Conservation (phyloP, 176 grass and related monocot species). For the Eremochloa ophiuroides region DNA sequence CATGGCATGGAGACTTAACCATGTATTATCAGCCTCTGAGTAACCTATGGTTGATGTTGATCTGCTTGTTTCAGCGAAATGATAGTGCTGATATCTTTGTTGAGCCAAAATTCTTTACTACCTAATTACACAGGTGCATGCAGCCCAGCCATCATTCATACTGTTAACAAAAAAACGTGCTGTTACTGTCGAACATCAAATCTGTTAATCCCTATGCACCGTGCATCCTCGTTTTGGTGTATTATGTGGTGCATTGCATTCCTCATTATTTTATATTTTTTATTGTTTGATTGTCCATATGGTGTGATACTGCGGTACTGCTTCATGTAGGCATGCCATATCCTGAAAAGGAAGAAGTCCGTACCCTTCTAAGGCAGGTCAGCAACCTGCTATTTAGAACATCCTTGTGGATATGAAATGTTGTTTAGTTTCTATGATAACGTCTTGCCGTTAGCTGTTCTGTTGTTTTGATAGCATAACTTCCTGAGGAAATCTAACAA, state of each 20-base stretch:
- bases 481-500: slow-evolving; percentile 22
- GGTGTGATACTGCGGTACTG: slow-evolving; percentile 42
- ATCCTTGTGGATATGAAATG: slow-evolving; percentile 16
- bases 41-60: slow-evolving; percentile 18
- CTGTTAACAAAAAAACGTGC: neutral
- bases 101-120: neutral
- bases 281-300: slow-evolving; percentile 32
- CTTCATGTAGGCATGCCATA: slow-evolving; percentile 86
- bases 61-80: slow-evolving; percentile 6
- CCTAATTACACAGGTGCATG: neutral
- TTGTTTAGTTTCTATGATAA: slow-evolving; percentile 27
- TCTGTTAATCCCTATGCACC: neutral
- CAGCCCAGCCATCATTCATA: neutral
- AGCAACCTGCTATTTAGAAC: slow-evolving; percentile 29
- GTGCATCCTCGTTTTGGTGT: neutral
- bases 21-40: neutral
- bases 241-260: neutral
- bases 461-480: slow-evolving; percentile 15
- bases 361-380: slow-evolving; percentile 85
- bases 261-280: slow-evolving; percentile 28
- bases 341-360: slow-evolving; percentile 98
- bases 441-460: neutral
- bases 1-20: neutral
- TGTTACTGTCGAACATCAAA: slow-evolving; percentile 10
- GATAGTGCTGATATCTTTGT: slow-evolving; percentile 1